These are phyloP conservation scores for Chrysosporium queenslandicum DNA, from an alignment of 2,329 filamentous ascomycete genomes.

Conservation along the genomic window DNA sequence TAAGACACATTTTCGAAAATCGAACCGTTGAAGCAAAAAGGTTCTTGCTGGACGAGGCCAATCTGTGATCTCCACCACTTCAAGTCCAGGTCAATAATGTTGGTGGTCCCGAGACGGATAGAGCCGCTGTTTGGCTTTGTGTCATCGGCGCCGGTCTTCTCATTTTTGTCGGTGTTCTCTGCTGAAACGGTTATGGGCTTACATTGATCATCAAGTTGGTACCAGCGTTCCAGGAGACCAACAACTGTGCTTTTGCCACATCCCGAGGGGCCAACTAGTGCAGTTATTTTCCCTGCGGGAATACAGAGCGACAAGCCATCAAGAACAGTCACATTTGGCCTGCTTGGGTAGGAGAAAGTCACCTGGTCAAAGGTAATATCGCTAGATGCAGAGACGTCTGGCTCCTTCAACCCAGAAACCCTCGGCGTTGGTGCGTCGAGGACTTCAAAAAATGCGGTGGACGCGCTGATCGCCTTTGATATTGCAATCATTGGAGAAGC, in stretches of 20 bases:
- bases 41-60: constrained; percentile 58
- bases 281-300: constrained; percentile 31
- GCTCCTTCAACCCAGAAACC: constrained; percentile 36
- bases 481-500: constrained; percentile 27
- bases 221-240: constrained; percentile 37
- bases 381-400: constrained; percentile 41
- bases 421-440: constrained; percentile 24
- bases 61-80: constrained; percentile 52
- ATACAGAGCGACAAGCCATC: constrained; percentile 29
- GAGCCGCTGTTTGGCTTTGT: constrained; percentile 30
- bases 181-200: not conserved
- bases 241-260: constrained; percentile 41
- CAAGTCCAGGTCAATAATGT: constrained; percentile 49
- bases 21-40: constrained; percentile 57
- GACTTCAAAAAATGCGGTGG: constrained; percentile 27
- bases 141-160: not conserved
- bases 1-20: constrained; percentile 54
- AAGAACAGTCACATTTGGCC: constrained; percentile 30
- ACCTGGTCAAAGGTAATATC: constrained; percentile 55
- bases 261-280: constrained; percentile 39
- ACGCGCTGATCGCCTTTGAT: constrained; percentile 28
- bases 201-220: constrained; percentile 22
- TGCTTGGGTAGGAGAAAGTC: constrained; percentile 60
- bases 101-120: constrained; percentile 46
- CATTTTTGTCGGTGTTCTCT: not conserved